A percentile compares a stretch with the other conserved stretches of the same genome.
Conservation (phyloP, 2,329 filamentous ascomycete species). For the Xylaria sp. region DNA sequence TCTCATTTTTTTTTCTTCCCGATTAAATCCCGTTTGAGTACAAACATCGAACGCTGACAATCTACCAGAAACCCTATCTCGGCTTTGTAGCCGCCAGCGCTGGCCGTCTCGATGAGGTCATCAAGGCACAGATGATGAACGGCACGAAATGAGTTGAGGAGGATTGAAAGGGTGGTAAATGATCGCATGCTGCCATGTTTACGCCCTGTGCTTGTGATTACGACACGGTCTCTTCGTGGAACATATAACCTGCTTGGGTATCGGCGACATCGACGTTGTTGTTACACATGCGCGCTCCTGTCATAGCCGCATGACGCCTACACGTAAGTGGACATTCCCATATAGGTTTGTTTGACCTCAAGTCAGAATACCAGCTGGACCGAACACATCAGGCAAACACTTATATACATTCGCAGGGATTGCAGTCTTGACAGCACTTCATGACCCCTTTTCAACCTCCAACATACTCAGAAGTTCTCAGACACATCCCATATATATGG, state of each 20-base stretch:
- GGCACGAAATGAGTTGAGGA: slow-evolving; percentile 26
- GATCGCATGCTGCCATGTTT: slow-evolving; percentile 6
- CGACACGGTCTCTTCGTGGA: slow-evolving; percentile 4
- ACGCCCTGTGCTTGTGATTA: not conserved
- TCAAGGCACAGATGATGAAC: slow-evolving; percentile 36
- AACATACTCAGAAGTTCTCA: not conserved
- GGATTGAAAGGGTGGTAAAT: not conserved
- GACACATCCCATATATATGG: slow-evolving; percentile 11
- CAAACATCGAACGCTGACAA: slow-evolving; percentile 22
- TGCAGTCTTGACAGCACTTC: slow-evolving; percentile 2
- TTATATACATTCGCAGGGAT: slow-evolving; percentile 17
- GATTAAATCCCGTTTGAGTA: not conserved
- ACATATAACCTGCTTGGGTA: not conserved
- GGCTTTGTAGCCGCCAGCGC: slow-evolving; percentile 85
- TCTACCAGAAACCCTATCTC: slow-evolving; percentile 69
- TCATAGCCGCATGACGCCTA: slow-evolving; percentile 16
- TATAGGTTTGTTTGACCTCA: not conserved
- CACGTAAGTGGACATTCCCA: slow-evolving; percentile 20
- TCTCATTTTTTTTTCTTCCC: no score
- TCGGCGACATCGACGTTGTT: not conserved
- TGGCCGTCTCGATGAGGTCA: slow-evolving; percentile 66
- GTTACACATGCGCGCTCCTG: slow-evolving; percentile 20
- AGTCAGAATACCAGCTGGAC: not conserved
- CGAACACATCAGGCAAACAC: not conserved
- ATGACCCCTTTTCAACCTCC: not conserved